A percentile compares a stretch with the other conserved stretches of the same genome.
phyloP scores from a whole-genome alignment of 1,284 basidiomycete genomes.

The Phenoliferia sp. region DNA sequence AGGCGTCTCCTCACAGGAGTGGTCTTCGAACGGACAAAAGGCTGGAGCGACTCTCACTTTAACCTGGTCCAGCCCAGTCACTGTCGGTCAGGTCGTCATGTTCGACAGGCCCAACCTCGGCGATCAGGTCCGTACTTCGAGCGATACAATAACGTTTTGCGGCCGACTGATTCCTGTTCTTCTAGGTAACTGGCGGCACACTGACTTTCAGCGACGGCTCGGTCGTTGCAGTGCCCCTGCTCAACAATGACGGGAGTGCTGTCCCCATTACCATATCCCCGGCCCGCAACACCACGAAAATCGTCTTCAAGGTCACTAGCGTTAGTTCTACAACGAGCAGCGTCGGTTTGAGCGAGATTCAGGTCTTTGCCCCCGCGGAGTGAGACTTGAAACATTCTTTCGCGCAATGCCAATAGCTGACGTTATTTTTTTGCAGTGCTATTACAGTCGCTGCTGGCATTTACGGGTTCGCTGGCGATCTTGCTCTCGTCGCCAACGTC shows the following conservation, averaged over 20 bases:
- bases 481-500: slow-evolving; percentile 2
- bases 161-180: neutral
- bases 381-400: neutral
- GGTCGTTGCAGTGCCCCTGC: slow-evolving; percentile 3
- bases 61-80: slow-evolving; percentile 15
- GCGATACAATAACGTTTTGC: neutral
- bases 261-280: slow-evolving; percentile 8
- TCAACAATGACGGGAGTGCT: slow-evolving; percentile 21
- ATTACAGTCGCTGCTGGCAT: no score
- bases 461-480: neutral
- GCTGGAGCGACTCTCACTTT: slow-evolving; percentile 19
- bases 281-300: slow-evolving; percentile 10
- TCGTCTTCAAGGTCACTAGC: slow-evolving; percentile 14
- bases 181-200: slow-evolving; percentile 6
- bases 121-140: slow-evolving; percentile 16
- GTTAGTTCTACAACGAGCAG: slow-evolving; percentile 13
- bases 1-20: slow-evolving; percentile 19
- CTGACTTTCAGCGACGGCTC: slow-evolving; percentile 21
- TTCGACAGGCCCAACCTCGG: slow-evolving; percentile 25
- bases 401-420: neutral
- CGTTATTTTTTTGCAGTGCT: no score
- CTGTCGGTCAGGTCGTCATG: slow-evolving; percentile 17
- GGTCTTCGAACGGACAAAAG: slow-evolving; percentile 16
- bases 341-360: slow-evolving; percentile 17
- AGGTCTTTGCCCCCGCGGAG: neutral